These are phyloP conservation scores for Phytophthora meadii DNA, from an alignment of 352 stramenopile species.

Conservation along the genomic window DNA sequence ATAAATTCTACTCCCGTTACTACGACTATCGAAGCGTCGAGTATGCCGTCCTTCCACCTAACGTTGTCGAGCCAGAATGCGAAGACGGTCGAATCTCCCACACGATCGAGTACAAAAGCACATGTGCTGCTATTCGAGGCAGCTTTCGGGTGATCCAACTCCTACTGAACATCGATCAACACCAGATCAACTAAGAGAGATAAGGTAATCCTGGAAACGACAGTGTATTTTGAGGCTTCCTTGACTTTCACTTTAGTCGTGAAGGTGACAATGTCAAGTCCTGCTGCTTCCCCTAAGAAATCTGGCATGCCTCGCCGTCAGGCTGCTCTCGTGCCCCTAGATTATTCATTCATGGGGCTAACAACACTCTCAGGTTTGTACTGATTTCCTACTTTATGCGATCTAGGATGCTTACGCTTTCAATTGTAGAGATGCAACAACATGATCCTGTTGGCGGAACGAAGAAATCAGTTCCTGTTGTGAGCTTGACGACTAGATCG, in stretches of 20 bases:
- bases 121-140: constrained; percentile 7
- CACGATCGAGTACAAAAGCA: constrained; percentile 19
- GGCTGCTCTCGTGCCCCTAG: constrained; percentile 40
- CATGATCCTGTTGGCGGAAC: constrained; percentile 66
- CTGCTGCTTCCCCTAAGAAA: constrained; percentile 15
- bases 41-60: constrained; percentile 19
- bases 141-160: constrained; percentile 31
- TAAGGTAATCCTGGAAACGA: not conserved
- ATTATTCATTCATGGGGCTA: constrained; percentile 82
- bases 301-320: constrained; percentile 19
- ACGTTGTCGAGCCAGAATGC: constrained; percentile 16
- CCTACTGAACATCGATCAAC: constrained; percentile 22
- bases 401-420: not conserved
- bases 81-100: constrained; percentile 26
- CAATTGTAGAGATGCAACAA: constrained; percentile 56
- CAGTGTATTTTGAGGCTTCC: constrained; percentile 25
- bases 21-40: constrained; percentile 26
- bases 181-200: constrained; percentile 27
- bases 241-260: constrained; percentile 1
- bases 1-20: constrained; percentile 36
- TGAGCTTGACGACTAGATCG: constrained; percentile 2
- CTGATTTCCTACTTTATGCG: not conserved
- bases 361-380: constrained; percentile 52
- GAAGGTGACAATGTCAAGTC: not conserved
- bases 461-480: constrained; percentile 41